Evolutionary conservation across 768 basidiomycete genomes (phyloP).

Genomic region (Tulasnella sp.): DNA sequence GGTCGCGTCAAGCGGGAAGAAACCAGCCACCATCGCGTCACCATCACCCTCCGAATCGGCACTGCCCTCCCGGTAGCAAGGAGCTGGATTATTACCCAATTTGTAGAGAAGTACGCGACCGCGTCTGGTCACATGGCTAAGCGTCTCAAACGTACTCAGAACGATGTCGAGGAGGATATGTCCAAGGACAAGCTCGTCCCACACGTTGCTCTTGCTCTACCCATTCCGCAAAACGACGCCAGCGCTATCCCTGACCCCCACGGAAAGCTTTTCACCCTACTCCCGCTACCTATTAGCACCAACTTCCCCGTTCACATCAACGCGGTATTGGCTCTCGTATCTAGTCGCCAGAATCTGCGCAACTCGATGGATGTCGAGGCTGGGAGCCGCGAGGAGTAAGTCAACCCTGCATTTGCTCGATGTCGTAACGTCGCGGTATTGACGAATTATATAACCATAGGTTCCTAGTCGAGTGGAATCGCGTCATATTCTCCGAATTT

Average conservation of each 20-base stretch:
- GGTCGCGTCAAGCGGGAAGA: neutral
- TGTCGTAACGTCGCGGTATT: constrained; percentile 26
- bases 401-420: neutral
- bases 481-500: constrained; percentile 38
- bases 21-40: neutral
- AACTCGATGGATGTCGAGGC: constrained; percentile 8
- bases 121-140: constrained; percentile 21
- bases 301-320: constrained; percentile 7
- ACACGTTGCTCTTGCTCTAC: constrained; percentile 32
- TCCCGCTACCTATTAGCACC: constrained; percentile 33
- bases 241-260: neutral
- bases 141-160: neutral
- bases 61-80: neutral
- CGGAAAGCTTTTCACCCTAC: constrained; percentile 44
- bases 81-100: constrained; percentile 22
- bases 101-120: constrained; percentile 28
- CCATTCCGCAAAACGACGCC: constrained; percentile 22
- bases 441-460: constrained; percentile 28
- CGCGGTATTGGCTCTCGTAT: constrained; percentile 26
- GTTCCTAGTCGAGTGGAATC: constrained; percentile 44
- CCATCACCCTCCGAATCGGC: neutral
- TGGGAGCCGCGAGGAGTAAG: neutral
- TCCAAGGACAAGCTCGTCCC: constrained; percentile 39
- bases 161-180: constrained; percentile 26
- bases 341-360: neutral